Evolutionary conservation across 108 stramenopile species (phyloP).

Genomic region (Halocafeteria seosinensis): DNA sequence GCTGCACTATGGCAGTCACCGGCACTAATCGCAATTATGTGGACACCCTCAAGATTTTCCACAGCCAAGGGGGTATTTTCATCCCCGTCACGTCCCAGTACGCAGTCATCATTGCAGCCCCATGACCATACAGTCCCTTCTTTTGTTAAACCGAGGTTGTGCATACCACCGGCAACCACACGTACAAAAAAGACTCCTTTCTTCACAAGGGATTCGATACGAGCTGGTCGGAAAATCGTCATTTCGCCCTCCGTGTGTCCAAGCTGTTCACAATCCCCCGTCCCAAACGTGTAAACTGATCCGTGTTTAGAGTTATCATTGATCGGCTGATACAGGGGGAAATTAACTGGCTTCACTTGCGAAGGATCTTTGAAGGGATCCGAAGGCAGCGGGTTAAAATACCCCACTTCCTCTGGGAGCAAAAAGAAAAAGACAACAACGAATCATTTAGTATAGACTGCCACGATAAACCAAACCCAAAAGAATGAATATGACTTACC

Average conservation of each 20-base stretch:
- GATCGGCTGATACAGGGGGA: too few relatives aligned
- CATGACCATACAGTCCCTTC: not conserved
- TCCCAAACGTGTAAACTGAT: too few relatives aligned
- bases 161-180: not conserved
- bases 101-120: not conserved
- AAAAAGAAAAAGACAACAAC: too few relatives aligned
- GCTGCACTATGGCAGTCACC: conserved; percentile 10
- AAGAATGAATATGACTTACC: too few relatives aligned
- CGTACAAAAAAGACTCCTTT: not conserved
- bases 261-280: not conserved
- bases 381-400: too few relatives aligned
- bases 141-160: not conserved
- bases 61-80: not conserved
- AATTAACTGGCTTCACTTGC: too few relatives aligned
- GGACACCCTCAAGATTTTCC: not conserved
- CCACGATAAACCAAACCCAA: too few relatives aligned
- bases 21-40: not conserved
- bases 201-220: not conserved
- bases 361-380: too few relatives aligned
- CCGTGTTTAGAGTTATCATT: too few relatives aligned
- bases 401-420: too few relatives aligned
- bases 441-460: too few relatives aligned
- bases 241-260: not conserved
- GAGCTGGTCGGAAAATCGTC: not conserved
- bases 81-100: not conserved